Base-by-base conservation (phyloP, 495 filamentous ascomycete species). In the Penicillium maclennaniae region DNA sequence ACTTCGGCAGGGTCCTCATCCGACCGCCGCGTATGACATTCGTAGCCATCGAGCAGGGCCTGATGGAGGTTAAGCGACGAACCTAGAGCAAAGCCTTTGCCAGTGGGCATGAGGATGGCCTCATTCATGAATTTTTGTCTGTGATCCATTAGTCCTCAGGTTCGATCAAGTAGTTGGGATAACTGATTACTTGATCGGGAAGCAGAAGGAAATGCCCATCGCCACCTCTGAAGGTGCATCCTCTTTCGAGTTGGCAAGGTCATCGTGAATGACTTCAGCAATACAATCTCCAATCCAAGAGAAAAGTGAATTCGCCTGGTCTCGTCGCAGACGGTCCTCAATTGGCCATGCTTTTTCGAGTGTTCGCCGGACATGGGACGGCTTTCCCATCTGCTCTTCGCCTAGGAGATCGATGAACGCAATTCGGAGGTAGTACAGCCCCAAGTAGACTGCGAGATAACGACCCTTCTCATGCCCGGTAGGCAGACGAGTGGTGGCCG, bases 191-290 rank as follows among this genome's bases (percentile, higher is more conserved):
- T 81, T 79, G 78, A 91, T 88, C 23, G 88, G 87, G 56, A 92
- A 89, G 63, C 84, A 87, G 57, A 90, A 91, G 15, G 88, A 88
- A 37, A 92, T 84, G 1, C 88, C 88, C 65, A 87, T 77, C 9
- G 79, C 77, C 45, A 91, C 63, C 55, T 80, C 79, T n/a, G 73
- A 64, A 5, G 68, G 64, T 21, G 72, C 53, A 44, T 61, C 62
- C 7, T 62, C 64, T 16, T 52, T 65, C 9, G 63, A 63, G 47
- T 64, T 67, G 15, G 56, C 56, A 6, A 79, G 49, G 40, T 71
- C 68, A 49, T 68, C 73, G 15, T 63, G 66, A 7, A 92, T 82
- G 6, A 91, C 84, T 27, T 87, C 74, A 14, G 81, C 84, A 42
- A 91, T 87, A 58, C 81, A 83, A 41, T 78, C 72, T 7, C 87